phyloP scores from a whole-genome alignment of 2,329 filamentous ascomycete species.

The Aspergillus unguis region DNA sequence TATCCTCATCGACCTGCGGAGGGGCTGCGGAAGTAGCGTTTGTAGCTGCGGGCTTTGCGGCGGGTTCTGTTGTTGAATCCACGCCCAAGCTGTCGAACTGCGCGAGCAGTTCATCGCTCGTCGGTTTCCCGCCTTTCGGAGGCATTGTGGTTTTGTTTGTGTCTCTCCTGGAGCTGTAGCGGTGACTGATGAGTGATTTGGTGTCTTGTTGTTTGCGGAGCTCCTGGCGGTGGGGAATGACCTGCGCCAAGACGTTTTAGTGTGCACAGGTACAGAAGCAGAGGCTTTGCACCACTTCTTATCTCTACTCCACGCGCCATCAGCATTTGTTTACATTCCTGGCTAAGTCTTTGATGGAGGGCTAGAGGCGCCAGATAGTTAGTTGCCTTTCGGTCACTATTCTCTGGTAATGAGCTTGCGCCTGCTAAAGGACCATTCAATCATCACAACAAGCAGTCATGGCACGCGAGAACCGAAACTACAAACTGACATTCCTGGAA shows the following conservation, averaged over 20 bases:
- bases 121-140: conserved; percentile 39
- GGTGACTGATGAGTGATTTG: conserved; percentile 6
- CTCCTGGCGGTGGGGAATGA: conserved; percentile 24
- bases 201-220: conserved; percentile 4
- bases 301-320: not conserved
- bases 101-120: conserved; percentile 50
- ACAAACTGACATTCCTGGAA: too few species aligned
- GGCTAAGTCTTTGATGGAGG: too few species aligned
- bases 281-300: not conserved
- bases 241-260: conserved; percentile 27
- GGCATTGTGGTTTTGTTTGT: conserved; percentile 26
- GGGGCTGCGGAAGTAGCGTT: conserved; percentile 17
- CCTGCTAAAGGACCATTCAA: too few species aligned
- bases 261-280: conserved; percentile 6
- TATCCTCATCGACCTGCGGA: conserved; percentile 60
- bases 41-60: conserved; percentile 26
- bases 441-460: too few species aligned
- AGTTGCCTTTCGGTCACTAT: too few species aligned
- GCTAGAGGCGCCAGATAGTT: too few species aligned
- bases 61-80: conserved; percentile 30
- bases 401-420: too few species aligned
- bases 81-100: conserved; percentile 49
- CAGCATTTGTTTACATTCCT: too few species aligned
- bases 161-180: conserved; percentile 15
- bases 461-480: too few species aligned